Evolutionary conservation across 1,284 basidiomycete genomes (phyloP), one percentile per base, ranked within the genome.

Genomic region (Ceratobasidium sp.): DNA sequence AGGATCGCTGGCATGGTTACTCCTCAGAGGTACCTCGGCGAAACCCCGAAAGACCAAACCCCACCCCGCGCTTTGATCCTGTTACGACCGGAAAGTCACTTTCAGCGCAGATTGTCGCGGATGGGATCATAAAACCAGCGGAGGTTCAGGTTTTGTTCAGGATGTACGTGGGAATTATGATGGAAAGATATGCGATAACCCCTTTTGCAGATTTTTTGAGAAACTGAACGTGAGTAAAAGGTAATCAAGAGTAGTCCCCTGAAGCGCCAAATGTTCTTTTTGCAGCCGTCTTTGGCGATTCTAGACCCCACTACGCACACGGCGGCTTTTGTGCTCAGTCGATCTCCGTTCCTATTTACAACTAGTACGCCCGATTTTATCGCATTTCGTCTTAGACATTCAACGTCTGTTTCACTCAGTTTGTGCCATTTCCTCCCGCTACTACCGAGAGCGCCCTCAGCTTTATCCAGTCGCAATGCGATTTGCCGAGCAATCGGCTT

Each of bases 381-480:
- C n/a, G 33, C 4, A 4, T 33, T 2, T 33, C 33, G 4, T 33
- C 33, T 33, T 33, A 33, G 4, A 1, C 4, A 4, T 33, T 33
- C 33, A 33, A 33, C 33, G 4, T 33, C 1, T 33, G 4, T 2
- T 33, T 33, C 33, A 33, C 33, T 13, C 75, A 94, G 93, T 95
- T 59, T 94, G 93, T 79, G 93, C 93, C 12, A 90, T 94, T 73
- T 90, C 93, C 0, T 93, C 92, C 0, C 87, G 93, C 28, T 94
- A 93, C 82, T 93, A 93, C 82, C 82, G 87, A 3, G 90, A 91
- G 67, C 94, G 93, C 81, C 91, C 92, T 0, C 91, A 93, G 82
- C 91, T 94, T 68, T 94, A 95, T 81, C 91, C 92, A 1, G 91
- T 94, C 80, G 93, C 93, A 10, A 95, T 95, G 93, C 93, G 94